phyloP scores from a whole-genome alignment of 1,284 basidiomycete genomes.

The Trametes pubescens region DNA sequence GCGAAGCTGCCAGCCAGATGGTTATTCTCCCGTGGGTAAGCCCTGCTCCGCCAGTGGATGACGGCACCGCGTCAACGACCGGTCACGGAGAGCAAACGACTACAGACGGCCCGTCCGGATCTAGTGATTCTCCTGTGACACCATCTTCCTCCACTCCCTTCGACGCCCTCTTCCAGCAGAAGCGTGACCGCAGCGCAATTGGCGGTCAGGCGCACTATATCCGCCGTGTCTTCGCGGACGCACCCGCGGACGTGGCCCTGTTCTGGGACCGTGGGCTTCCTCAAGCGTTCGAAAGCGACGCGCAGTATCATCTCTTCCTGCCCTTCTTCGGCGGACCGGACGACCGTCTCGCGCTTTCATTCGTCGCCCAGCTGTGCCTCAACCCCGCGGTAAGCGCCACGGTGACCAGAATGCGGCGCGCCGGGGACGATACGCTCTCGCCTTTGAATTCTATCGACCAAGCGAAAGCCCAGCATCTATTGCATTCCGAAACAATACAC shows the following conservation, averaged over 20 bases:
- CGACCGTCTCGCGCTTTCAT: slow-evolving; percentile 83
- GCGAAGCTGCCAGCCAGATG: slow-evolving; percentile 70
- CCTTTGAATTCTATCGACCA: slow-evolving; percentile 45
- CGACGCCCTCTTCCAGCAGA: slow-evolving; percentile 59
- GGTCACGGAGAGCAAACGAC: neutral
- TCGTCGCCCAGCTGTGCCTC: slow-evolving; percentile 82
- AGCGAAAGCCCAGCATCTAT: slow-evolving; percentile 36
- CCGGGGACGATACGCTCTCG: slow-evolving; percentile 45
- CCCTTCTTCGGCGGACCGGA: slow-evolving; percentile 95
- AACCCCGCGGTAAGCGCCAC: slow-evolving; percentile 74
- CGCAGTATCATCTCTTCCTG: slow-evolving; percentile 75
- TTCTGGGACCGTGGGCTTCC: slow-evolving; percentile 74
- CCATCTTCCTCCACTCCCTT: slow-evolving; percentile 44
- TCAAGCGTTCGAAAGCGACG: slow-evolving; percentile 36
- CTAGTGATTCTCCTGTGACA: neutral
- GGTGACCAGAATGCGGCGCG: slow-evolving; percentile 65
- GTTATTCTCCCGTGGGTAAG: slow-evolving; percentile 84
- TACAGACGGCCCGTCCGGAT: neutral
- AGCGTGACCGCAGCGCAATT: slow-evolving; percentile 56
- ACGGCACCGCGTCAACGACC: neutral
- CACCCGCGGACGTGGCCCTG: slow-evolving; percentile 75
- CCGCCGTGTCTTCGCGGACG: slow-evolving; percentile 77
- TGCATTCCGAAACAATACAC: slow-evolving; percentile 10
- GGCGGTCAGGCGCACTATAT: slow-evolving; percentile 82
- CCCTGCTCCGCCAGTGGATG: slow-evolving; percentile 34